These are phyloP conservation scores for Rhizopus stolonifer DNA, from an alignment of 371 early-diverging fungal species.

Conservation along the genomic window DNA sequence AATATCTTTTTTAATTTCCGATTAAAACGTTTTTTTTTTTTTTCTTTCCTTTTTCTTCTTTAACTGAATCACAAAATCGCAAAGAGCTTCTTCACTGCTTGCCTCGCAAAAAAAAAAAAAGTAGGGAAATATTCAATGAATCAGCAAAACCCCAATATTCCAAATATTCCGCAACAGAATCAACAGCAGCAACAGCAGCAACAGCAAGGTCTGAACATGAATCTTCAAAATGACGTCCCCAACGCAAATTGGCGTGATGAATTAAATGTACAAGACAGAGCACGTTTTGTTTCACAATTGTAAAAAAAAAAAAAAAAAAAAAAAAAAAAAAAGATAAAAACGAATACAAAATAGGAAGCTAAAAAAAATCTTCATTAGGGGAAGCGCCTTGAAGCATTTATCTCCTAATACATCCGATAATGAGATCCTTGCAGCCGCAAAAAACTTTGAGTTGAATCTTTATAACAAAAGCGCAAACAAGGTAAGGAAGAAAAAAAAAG, in stretches of 20 bases:
- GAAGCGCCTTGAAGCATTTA: slow-evolving; percentile 38
- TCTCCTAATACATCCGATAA: slow-evolving; percentile 42
- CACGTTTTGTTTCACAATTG: slow-evolving; percentile 33
- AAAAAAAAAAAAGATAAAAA: not conserved
- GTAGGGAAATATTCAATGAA: slow-evolving; percentile 14
- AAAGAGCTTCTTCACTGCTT: too few relatives aligned
- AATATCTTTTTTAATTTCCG: too few relatives aligned
- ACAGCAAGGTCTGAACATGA: slow-evolving; percentile 8
- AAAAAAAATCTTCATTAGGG: slow-evolving; percentile 8
- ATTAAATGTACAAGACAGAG: slow-evolving; percentile 32
- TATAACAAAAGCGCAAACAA: slow-evolving; percentile 41
- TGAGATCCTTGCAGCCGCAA: slow-evolving; percentile 46
- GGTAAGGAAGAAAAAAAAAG: slow-evolving; percentile 19
- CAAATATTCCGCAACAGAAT: slow-evolving; percentile 13
- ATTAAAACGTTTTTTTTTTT: too few relatives aligned
- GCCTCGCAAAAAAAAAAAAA: not conserved
- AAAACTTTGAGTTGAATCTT: slow-evolving; percentile 40
- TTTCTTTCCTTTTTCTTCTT: too few relatives aligned
- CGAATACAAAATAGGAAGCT: not conserved
- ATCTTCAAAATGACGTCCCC: slow-evolving; percentile 21
- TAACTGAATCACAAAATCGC: not conserved
- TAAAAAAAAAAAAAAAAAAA: too few relatives aligned
- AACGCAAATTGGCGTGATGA: slow-evolving; percentile 39
- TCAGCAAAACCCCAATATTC: slow-evolving; percentile 27
- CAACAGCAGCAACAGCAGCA: slow-evolving; percentile 11